These are phyloP conservation scores for Fraxinus xanthoxyloides DNA, from an alignment of 305 asterid genomes.

Conservation along the genomic window DNA sequence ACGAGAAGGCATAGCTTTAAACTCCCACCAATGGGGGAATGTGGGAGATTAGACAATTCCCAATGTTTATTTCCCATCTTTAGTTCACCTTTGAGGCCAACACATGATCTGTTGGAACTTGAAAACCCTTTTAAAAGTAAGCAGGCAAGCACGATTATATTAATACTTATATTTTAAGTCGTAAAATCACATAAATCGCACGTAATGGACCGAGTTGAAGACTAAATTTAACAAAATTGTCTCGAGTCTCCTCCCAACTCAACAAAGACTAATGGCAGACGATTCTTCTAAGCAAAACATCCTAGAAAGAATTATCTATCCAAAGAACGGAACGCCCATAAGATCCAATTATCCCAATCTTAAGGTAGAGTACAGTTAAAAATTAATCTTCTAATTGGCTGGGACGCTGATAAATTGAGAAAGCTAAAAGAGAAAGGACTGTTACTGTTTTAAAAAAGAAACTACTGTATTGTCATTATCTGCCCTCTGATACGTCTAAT, in stretches of 20 bases:
- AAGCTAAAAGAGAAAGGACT: constrained; percentile 23
- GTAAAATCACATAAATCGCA: no score
- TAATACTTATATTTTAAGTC: not conserved
- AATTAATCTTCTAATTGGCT: no score
- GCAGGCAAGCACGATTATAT: not conserved
- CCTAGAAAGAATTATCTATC: not conserved
- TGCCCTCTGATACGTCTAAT: constrained; percentile 48
- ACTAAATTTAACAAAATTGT: not conserved
- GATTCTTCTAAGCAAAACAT: not conserved
- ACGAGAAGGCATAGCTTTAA: constrained; percentile 26
- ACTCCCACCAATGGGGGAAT: constrained; percentile 28
- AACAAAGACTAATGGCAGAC: not conserved
- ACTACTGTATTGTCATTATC: constrained; percentile 31
- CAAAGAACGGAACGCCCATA: not conserved
- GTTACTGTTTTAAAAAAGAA: constrained; percentile 22
- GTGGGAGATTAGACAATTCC: constrained; percentile 32
- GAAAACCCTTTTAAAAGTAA: constrained; percentile 27
- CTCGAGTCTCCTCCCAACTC: not conserved
- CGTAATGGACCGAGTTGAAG: not conserved
- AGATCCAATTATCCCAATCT: not conserved
- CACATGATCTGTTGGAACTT: constrained; percentile 43
- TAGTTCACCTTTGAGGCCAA: constrained; percentile 38
- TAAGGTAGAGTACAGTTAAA: no score
- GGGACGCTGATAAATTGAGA: not conserved
- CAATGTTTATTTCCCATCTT: constrained; percentile 31